Evolutionary conservation across 306 rosid species (phyloP), one percentile per base, ranked within the genome.

Genomic region (Begonia masoniana): DNA sequence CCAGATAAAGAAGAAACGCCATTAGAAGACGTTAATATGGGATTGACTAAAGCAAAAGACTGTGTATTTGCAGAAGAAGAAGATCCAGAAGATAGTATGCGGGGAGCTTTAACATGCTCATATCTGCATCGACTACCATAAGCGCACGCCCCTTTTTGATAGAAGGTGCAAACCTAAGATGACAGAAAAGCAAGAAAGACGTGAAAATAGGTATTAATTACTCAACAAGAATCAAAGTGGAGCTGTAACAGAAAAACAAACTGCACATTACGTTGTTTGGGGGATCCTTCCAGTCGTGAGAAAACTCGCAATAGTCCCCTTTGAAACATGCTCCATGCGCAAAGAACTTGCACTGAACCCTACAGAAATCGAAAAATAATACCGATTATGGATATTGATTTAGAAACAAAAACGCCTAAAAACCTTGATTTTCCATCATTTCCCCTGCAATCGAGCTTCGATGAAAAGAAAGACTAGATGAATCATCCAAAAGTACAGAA

Each of bases 41-140:
- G 58, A 73, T 26, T 59, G 39, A 67, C 67, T 12, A 35, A 31
- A 43, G 75, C 57, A 72, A 17, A 58, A 67, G 83, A 71, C 54
- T 50, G 71, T 56, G 68, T 51, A 47, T 36, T 73, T 48, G 75
- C 62, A 48, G 84, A 78, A 26, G 94, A 87, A 64, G 94, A 83
- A 15, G 93, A 72, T 56, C 63, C 52, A 8, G 78, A 73, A 19
- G 79, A 64, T 49, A 71, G 78, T 47, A 67, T 54, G 43, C 10
- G 84, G 62, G 93, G 71, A 77, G 73, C 75, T 73, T 81, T 86
- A 60, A 81, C 78, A 65, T 92, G 99, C 52, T 92, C 93, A 59
- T 92, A 92, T 74, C 99, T 79, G 88, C 99, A 92, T 48, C 84
- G 88, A 75, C 93, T 81, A 50, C 99, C 99, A 72, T 81, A 92